Percentiles rank a stretch among this genome's conserved stretches.
These are phyloP conservation scores for Populus euphratica DNA, from an alignment of 345 rosid species.

Conservation along the genomic window DNA sequence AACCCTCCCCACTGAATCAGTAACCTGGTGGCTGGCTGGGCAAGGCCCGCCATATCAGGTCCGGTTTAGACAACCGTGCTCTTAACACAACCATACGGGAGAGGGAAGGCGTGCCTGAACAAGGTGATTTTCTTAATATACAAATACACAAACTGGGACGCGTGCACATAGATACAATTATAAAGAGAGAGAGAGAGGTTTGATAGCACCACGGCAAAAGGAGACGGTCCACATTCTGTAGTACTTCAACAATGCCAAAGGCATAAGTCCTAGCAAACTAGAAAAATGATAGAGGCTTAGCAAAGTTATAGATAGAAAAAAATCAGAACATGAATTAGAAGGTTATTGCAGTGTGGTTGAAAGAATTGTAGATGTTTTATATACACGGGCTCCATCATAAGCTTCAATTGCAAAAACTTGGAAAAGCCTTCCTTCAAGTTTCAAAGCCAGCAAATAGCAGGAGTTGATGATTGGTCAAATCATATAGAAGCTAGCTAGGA, in stretches of 20 bases:
- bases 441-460: conserved; percentile 11
- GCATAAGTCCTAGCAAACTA: neutral
- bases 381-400: neutral
- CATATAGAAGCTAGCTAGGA: conserved; percentile 22
- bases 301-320: neutral
- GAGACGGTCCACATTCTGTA: neutral
- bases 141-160: too few relatives aligned
- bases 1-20: too few relatives aligned
- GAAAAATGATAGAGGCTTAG: neutral
- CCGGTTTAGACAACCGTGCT: too few relatives aligned
- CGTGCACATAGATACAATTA: too few relatives aligned
- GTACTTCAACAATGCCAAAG: neutral
- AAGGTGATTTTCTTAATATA: too few relatives aligned
- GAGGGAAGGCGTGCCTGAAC: too few relatives aligned
- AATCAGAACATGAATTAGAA: neutral
- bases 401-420: conserved; percentile 2
- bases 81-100: too few relatives aligned
- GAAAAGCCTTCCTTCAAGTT: conserved; percentile 7
- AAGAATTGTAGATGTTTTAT: neutral
- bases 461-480: neutral
- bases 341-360: neutral
- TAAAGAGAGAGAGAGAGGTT: too few relatives aligned
- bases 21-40: too few relatives aligned
- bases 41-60: too few relatives aligned
- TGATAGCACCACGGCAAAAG: neutral